A percentile compares a stretch with the other conserved stretches of the same genome.
Conservation (phyloP, 2,329 filamentous ascomycete species). For the Fusarium globosum region DNA sequence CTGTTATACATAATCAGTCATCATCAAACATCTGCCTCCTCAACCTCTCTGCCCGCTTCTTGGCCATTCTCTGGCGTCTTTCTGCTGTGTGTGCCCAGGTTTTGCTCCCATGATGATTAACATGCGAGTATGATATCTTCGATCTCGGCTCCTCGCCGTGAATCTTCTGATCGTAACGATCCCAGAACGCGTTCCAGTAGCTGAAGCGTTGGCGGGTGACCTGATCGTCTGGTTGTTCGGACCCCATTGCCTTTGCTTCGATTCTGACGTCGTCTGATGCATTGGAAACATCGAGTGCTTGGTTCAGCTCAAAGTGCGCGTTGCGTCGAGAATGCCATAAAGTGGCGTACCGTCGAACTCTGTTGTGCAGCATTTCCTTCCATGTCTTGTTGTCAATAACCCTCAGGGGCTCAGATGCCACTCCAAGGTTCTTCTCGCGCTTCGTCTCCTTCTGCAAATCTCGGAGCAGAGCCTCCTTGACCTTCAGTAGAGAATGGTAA, state of each 20-base stretch:
- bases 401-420: background rate
- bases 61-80: background rate
- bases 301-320: background rate
- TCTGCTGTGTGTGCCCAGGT: background rate
- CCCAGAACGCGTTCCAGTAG: conserved; percentile 44
- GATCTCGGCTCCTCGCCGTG: conserved; percentile 7
- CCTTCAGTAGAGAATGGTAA: conserved; percentile 46
- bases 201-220: conserved; percentile 27
- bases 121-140: background rate
- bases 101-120: background rate
- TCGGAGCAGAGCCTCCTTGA: conserved; percentile 34
- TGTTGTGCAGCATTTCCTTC: conserved; percentile 38
- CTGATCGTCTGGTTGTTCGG: conserved; percentile 27
- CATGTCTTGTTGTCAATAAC: conserved; percentile 19
- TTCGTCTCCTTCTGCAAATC: conserved; percentile 33
- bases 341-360: conserved; percentile 33
- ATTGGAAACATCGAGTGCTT: background rate
- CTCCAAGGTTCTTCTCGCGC: conserved; percentile 33
- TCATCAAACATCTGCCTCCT: conserved; percentile 10
- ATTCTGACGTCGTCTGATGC: background rate
- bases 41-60: background rate
- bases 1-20: conserved; percentile 21
- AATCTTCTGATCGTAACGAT: conserved; percentile 40
- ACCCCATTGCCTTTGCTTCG: conserved; percentile 2
- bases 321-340: conserved; percentile 38